These are phyloP conservation scores for Neonectria magnoliae DNA, from an alignment of 2,329 filamentous ascomycete species.

Conservation along the genomic window DNA sequence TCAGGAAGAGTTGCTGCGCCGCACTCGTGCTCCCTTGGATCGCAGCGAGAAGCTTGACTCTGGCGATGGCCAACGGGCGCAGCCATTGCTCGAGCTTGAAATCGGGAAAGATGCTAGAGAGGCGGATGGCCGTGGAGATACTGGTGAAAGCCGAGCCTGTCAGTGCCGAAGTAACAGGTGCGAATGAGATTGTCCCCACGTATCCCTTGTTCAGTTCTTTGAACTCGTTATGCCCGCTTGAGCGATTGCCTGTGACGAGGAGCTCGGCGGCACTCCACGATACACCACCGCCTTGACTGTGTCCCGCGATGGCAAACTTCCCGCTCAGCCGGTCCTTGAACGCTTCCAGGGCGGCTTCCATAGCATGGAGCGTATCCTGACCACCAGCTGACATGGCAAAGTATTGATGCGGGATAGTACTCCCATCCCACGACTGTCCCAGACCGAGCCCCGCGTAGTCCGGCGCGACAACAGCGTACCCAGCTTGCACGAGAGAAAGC, in stretches of 20 bases:
- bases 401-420: conserved; percentile 53
- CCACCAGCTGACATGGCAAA: conserved; percentile 49
- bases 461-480: conserved; percentile 56
- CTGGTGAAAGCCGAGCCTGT: not conserved
- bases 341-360: conserved; percentile 52
- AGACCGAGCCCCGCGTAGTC: conserved; percentile 58
- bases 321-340: conserved; percentile 48
- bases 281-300: conserved; percentile 57
- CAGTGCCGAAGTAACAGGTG: conserved; percentile 19
- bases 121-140: not conserved
- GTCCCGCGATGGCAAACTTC: conserved; percentile 57
- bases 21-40: conserved; percentile 10
- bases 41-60: conserved; percentile 12
- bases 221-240: conserved; percentile 2
- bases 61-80: conserved; percentile 17
- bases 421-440: conserved; percentile 45
- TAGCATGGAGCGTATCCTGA: conserved; percentile 54
- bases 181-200: conserved; percentile 25
- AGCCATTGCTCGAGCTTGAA: conserved; percentile 32
- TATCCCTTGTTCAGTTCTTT: conserved; percentile 7
- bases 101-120: conserved; percentile 17
- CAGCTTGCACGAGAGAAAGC: conserved; percentile 50
- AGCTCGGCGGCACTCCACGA: conserved; percentile 49
- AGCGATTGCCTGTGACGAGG: conserved; percentile 36
- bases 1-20: conserved; percentile 12